phyloP scores from a whole-genome alignment of 805 yeast genomes.

The Wickerhamomyces silvicola region DNA sequence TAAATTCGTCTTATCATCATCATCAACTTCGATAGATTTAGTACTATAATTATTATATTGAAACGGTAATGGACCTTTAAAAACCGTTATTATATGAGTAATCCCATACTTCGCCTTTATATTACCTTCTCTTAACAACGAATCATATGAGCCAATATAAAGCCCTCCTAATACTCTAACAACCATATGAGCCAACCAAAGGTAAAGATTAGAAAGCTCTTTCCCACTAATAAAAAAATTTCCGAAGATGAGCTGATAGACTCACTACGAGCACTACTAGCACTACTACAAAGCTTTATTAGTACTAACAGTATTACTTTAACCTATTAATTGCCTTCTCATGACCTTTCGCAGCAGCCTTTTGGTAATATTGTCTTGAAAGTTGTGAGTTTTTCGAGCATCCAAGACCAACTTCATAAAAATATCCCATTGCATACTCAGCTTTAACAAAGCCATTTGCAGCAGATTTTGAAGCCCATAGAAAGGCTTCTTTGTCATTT shows the following conservation, averaged over 20 bases:
- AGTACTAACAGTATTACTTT: no score
- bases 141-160: conserved; percentile 66
- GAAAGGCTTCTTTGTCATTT: conserved; percentile 58
- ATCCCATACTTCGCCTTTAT: conserved; percentile 48
- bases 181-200: no score
- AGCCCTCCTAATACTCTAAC: conserved; percentile 74
- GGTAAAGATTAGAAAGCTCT: no score
- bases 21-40: conserved; percentile 64
- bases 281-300: no score
- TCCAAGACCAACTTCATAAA: conserved; percentile 61
- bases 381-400: conserved; percentile 34
- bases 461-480: conserved; percentile 61
- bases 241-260: no score
- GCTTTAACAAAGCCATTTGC: conserved; percentile 55
- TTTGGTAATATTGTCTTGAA: conserved; percentile 45
- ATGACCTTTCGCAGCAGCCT: conserved; percentile 60
- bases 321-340: conserved; percentile 41
- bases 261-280: no score
- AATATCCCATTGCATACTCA: conserved; percentile 64
- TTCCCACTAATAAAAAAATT: no score
- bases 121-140: conserved; percentile 49
- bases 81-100: conserved; percentile 64
- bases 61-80: conserved; percentile 57
- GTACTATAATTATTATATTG: conserved; percentile 42
- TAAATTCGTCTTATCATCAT: conserved; percentile 61